Evolutionary conservation across 495 filamentous ascomycete species (phyloP), one percentile per base, ranked within the genome.

Genomic region (Lophium mytilinum): DNA sequence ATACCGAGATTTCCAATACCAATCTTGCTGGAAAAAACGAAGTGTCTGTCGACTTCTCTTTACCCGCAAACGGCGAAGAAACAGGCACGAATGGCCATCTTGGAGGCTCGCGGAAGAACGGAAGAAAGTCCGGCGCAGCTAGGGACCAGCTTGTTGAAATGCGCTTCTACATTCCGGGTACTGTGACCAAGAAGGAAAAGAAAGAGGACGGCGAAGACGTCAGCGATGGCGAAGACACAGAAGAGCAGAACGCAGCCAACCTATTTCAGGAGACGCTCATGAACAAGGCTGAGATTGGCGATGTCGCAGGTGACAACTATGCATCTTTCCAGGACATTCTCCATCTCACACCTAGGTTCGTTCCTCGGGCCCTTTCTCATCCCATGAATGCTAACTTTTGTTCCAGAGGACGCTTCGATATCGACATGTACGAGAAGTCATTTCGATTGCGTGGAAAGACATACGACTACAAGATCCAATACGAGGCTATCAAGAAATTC

Each of bases 391-490:
- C 73, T 80, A 53, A 82, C 65, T 39, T 15, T 17, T 57, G 6
- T 55, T 30, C 42, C 69, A 95, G 93, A 86, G 94, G 94, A 69
- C 93, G 94, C 50, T 99, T 97, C 79, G 94, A 96, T 71, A 95
- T 97, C 77, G 94, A 97, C 70, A 96, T 99, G 89, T 99, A 97
- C 80, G 94, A 97, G 69, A 83, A 83, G 1, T 97, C 94, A 5
- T 97, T 99, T 81, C 86, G 94, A 55, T 82, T 99, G 55, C 92
- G 94, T 49, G 94, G 94, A 50, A 97, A 97, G 73, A 99, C 94
- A 34, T 99, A 99, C 78, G 94, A 97, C 77, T 99, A 99, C 82
- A 99, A 99, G 79, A 96, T 99, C 59, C 89, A 95, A 73, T 99
- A 95, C 69, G 87, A 96, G 36, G 79, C 83, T 36, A 89, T 96